Base-by-base conservation (phyloP, 169 alveolate genomes). In the Cryptosporidium viatorum region DNA sequence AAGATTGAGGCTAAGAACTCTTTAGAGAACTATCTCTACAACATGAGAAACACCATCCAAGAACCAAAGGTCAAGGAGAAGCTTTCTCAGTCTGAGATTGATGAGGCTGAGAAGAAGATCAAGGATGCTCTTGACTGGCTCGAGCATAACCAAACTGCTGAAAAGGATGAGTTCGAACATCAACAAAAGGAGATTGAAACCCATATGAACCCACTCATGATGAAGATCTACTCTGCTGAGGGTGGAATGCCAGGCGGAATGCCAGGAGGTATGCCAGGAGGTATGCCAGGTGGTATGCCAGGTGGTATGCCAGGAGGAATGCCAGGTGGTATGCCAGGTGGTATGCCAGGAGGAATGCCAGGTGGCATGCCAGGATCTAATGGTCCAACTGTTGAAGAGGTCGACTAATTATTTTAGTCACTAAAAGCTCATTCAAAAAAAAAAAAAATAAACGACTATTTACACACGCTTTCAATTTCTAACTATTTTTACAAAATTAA, bases 121-220 rank as follows among this genome's bases (percentile, higher is more conserved):
- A 91, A 92, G 50, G 97, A 95, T 84, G 98, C 98, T 21, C 84
- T 96, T 29, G 93, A 94, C 91, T 98, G 99, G 99, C 92, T 96
- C 60, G 99, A 97, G 91, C 95, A 94, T 86, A 97, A 98, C 94
- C 98, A 96, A 85, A 91, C 95, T 69, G 99, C 98, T 70, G 97
- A 97, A 86, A 94, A 95, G 91, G 99, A 95, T 67, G 98, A 96
- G 91, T 97, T 94, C 91, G 98, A 97, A 80, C 95, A 95, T 35
- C 97, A 98, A 92, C 97, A 95, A 93, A 97, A 98, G 96, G 99
- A 97, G 86, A 94, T 98, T 67, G 99, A 98, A 93, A 93, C 95
- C n/a, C 96, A 95, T 52, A 95, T 97, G 96, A 94, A 97, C 70
- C 99, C 99, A 60, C 95, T 97, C 86, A 96, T 97, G 96, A 92